Evolutionary conservation across 805 yeast genomes (phyloP).

Genomic region (Myxozyma neotropica): DNA sequence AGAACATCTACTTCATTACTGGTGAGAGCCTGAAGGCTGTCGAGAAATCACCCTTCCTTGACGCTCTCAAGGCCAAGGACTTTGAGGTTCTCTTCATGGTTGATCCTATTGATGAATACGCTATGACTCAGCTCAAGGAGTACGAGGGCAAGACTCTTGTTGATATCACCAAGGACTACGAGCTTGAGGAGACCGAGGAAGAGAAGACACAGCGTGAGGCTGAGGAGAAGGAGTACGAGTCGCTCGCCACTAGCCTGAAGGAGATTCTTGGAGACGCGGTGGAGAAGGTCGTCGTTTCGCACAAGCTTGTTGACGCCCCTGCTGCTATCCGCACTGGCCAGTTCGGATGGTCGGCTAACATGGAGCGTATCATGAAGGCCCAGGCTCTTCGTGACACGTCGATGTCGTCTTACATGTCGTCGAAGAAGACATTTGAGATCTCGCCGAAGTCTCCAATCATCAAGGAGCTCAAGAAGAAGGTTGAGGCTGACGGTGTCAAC

Average conservation of each 20-base stretch:
- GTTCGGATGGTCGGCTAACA: conserved; percentile 99
- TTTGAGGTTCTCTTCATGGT: conserved; percentile 96
- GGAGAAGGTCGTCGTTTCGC: conserved; percentile 98
- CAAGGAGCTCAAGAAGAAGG: conserved; percentile 93
- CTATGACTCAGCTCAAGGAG: conserved; percentile 98
- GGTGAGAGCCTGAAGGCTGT: conserved; percentile 98
- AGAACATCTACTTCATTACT: conserved; percentile 98
- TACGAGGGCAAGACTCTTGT: conserved; percentile 98
- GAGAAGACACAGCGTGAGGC: conserved; percentile 94
- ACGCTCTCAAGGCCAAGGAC: conserved; percentile 96
- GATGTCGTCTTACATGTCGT: conserved; percentile 99
- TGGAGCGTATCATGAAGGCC: conserved; percentile 99
- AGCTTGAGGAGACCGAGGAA: conserved; percentile 94
- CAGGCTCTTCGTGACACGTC: conserved; percentile 98
- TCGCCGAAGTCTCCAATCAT: conserved; percentile 96
- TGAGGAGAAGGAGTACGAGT: conserved; percentile 89
- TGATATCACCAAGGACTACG: conserved; percentile 98
- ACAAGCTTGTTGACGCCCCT: conserved; percentile 96
- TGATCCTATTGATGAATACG: conserved; percentile 99
- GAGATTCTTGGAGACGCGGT: conserved; percentile 98
- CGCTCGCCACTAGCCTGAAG: conserved; percentile 92
- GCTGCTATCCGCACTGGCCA: conserved; percentile 99
- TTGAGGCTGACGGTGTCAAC: conserved; percentile 95
- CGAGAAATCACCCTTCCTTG: conserved; percentile 99
- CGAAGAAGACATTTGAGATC: conserved; percentile 98